Base-by-base conservation (phyloP, 129 eudicot species). In the Helianthus tuberosus region DNA sequence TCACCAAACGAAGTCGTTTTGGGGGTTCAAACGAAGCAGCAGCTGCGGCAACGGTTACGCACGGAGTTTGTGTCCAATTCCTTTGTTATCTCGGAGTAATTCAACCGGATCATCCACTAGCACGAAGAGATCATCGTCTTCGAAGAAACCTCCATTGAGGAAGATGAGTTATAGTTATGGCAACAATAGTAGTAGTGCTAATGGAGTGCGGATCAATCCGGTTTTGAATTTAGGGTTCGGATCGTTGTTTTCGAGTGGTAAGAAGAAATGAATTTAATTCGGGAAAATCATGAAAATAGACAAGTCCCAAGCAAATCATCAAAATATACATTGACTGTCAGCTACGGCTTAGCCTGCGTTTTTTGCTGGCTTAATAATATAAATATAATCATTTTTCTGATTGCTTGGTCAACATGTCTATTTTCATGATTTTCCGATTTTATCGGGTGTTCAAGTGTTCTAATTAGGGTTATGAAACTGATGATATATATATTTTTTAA, bases 91-190 rank as follows among this genome's bases (percentile, higher is more conserved):
- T 17, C 70, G 97, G 35, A 93, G 98, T 52, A 93, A 93, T 70
- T 93, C 98, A 5, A 81, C 96, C 0, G 98, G 98, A 10, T 93
- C 98, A 15, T 66, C 96, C 0, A 23, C 89, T 0, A 75, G 77
- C 54, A 74, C 82, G 46, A 81, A 91, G 8, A 77, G 89, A 38
- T 66, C 79, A 6, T 63, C 82, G 6, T 59, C 80, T 17, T 84
- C 86, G 2, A 88, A 88, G 66, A 93, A 81, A 69, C 98, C 96
- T 16, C 98, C 98, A 11, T 77, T 90, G 75, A 93, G 84, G 92
- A 90, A 86, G 36, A 52, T 67, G 47, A 64, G 46, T 27, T 68
- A 77, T 48, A 47, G 71, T 36, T 79, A 77, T 46, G 77, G 69
- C 0, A 71, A 44, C 35, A 64, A 63, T 63, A 14, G 1, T 16